Percentiles rank a stretch among this genome's conserved stretches.
These are phyloP conservation scores for Haplosporangium sp. DNA, from an alignment of 371 early-diverging fungal species.

Conservation along the genomic window DNA sequence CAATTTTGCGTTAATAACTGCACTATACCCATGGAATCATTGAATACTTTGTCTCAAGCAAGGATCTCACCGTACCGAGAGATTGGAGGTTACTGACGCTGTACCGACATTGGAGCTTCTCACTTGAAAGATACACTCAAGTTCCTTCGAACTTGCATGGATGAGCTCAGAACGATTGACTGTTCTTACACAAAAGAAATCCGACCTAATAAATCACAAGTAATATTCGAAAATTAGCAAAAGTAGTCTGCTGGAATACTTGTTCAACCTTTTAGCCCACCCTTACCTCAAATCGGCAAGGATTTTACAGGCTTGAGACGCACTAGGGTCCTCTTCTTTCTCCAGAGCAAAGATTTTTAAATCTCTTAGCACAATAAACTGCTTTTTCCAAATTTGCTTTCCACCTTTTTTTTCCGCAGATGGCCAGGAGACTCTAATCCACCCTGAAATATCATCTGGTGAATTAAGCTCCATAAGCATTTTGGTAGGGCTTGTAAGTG, in stretches of 20 bases:
- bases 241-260: no score
- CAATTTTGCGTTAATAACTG: not conserved
- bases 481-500: conserved; percentile 35
- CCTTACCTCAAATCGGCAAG: conserved; percentile 49
- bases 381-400: conserved; percentile 54
- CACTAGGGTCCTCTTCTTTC: conserved; percentile 45
- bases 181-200: conserved; percentile 54
- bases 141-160: conserved; percentile 48
- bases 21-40: not conserved
- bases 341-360: conserved; percentile 49
- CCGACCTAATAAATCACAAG: conserved; percentile 26
- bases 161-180: conserved; percentile 52
- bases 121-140: conserved; percentile 52
- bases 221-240: not conserved
- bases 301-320: conserved; percentile 21
- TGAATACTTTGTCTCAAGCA: no score
- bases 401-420: conserved; percentile 34
- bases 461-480: conserved; percentile 47
- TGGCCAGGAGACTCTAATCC: conserved; percentile 53
- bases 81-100: conserved; percentile 20
- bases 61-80: conserved; percentile 23
- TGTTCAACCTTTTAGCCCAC: no score
- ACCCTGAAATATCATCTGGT: conserved; percentile 43
- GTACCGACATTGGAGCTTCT: conserved; percentile 53
- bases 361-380: conserved; percentile 41